Conservation (phyloP, 805 yeast genomes). For the Starmerella etchellsii region DNA sequence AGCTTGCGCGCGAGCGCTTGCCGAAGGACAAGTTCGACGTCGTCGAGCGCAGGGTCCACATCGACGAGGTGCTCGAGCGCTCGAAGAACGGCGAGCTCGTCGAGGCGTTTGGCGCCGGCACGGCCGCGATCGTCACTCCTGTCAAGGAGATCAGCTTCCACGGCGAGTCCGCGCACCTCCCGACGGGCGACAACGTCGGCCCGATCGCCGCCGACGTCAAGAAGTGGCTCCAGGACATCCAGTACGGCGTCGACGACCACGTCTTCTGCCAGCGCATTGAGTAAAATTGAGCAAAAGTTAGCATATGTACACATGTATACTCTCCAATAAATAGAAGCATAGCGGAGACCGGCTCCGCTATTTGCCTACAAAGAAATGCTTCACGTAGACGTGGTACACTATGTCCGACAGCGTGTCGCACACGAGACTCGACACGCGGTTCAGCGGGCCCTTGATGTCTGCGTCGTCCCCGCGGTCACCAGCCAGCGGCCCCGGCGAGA, state of each 20-base stretch:
- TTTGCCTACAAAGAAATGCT: neutral
- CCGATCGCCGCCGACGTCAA: constrained; percentile 57
- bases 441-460: neutral
- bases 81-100: constrained; percentile 71
- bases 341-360: too few species aligned
- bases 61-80: constrained; percentile 65
- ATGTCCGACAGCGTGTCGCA: constrained; percentile 1
- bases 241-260: constrained; percentile 71
- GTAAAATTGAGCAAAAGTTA: neutral
- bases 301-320: too few species aligned
- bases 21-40: constrained; percentile 67
- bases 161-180: constrained; percentile 37
- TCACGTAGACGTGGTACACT: constrained; percentile 15
- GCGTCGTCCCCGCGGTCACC: too few species aligned
- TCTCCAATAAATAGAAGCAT: too few species aligned
- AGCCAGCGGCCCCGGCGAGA: too few species aligned
- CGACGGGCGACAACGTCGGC: constrained; percentile 53
- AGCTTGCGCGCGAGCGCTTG: constrained; percentile 63
- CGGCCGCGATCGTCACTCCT: constrained; percentile 95
- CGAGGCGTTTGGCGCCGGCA: constrained; percentile 95
- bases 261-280: constrained; percentile 25
- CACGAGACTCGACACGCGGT: neutral
- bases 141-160: constrained; percentile 75
- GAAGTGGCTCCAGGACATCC: constrained; percentile 77
- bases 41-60: constrained; percentile 71